These are phyloP conservation scores for Rhododendron simsii DNA, from an alignment of 148 eudicot species.

Conservation along the genomic window DNA sequence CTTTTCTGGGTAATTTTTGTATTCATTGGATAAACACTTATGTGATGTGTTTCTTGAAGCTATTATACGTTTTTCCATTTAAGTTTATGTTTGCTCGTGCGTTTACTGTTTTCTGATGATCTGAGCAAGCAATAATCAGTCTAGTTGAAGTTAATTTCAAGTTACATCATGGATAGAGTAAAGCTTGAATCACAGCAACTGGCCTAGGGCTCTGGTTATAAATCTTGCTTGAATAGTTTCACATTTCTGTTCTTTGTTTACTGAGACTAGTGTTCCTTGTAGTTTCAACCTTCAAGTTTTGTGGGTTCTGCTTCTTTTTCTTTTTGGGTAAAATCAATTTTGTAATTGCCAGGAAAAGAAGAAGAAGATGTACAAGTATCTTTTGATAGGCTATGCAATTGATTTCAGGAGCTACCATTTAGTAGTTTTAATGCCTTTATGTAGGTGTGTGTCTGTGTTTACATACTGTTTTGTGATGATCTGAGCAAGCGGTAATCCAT, in stretches of 20 bases:
- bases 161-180: neutral
- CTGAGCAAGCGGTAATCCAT: neutral
- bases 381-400: neutral
- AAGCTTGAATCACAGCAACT: neutral
- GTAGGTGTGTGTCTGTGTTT: neutral
- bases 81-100: neutral
- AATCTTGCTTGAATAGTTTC: neutral
- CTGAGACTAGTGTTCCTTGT: neutral
- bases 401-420: neutral
- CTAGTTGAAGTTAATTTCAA: neutral
- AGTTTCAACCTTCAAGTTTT: neutral
- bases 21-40: neutral
- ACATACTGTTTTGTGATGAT: neutral
- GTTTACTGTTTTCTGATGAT: neutral
- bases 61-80: neutral
- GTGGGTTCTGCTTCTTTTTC: neutral
- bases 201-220: neutral
- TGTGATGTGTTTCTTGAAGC: neutral
- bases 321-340: neutral
- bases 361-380: neutral
- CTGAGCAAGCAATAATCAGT: neutral
- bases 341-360: neutral
- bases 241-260: neutral
- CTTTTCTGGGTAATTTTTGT: neutral
- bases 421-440: neutral